Percentiles rank a stretch among this genome's conserved stretches.
These are phyloP conservation scores for Zarea fungicola DNA, from an alignment of 2,329 filamentous ascomycete species.

Conservation along the genomic window DNA sequence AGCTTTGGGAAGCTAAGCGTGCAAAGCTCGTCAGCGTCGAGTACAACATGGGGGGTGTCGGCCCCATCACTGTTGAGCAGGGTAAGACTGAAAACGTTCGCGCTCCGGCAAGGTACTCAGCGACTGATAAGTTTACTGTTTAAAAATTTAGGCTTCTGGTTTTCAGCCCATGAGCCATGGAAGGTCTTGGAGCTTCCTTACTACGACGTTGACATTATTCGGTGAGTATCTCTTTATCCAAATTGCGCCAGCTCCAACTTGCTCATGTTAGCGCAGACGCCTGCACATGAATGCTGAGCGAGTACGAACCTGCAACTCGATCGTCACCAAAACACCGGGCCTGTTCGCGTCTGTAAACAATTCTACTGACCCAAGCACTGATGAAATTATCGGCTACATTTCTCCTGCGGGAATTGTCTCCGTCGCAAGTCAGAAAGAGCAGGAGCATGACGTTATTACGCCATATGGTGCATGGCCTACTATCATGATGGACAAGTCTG, in stretches of 20 bases:
- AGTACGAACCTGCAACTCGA: constrained; percentile 37
- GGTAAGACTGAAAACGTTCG: too few species aligned
- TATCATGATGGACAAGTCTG: constrained; percentile 31
- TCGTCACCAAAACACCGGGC: constrained; percentile 31
- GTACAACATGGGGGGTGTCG: constrained; percentile 30
- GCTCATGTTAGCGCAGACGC: constrained; percentile 20
- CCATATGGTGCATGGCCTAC: constrained; percentile 35
- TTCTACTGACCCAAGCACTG: constrained; percentile 30
- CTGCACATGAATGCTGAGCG: constrained; percentile 35
- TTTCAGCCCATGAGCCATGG: constrained; percentile 37
- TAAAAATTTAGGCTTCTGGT: constrained; percentile 30
- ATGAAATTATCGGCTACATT: constrained; percentile 35
- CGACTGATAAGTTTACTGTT: too few species aligned
- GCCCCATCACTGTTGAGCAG: constrained; percentile 37
- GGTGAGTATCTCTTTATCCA: constrained; percentile 18
- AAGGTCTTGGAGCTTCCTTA: constrained; percentile 39
- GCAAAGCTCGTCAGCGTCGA: constrained; percentile 31
- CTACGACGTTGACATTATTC: constrained; percentile 35
- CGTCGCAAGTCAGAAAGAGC: constrained; percentile 33
- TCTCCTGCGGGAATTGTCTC: constrained; percentile 36
- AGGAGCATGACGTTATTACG: constrained; percentile 37
- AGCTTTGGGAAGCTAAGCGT: constrained; percentile 34
- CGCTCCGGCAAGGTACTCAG: too few species aligned
- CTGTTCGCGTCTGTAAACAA: constrained; percentile 40
- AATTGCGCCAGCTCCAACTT: background rate